Conservation (phyloP, 2,329 filamentous ascomycete species). For the Phyllosticta ampelicida region DNA sequence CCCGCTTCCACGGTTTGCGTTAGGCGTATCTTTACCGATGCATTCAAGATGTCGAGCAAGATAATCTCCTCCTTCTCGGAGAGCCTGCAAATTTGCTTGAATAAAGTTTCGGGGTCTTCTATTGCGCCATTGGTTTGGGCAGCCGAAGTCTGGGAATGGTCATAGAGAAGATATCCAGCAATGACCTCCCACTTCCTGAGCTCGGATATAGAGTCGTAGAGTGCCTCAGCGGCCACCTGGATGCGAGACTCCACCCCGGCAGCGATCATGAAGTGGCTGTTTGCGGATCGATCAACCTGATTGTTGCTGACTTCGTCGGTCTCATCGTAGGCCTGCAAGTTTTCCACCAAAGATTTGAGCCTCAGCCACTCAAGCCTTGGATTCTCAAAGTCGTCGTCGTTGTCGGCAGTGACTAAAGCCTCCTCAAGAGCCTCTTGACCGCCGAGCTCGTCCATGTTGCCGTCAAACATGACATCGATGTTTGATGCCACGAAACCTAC, state of each 20-base stretch:
- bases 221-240: slow-evolving; percentile 70
- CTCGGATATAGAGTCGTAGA: slow-evolving; percentile 73
- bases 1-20: slow-evolving; percentile 53
- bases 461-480: slow-evolving; percentile 69
- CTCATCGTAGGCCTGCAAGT: slow-evolving; percentile 68
- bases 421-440: slow-evolving; percentile 70
- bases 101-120: slow-evolving; percentile 49
- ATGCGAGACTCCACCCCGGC: slow-evolving; percentile 67
- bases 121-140: slow-evolving; percentile 42
- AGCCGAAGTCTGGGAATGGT: slow-evolving; percentile 55
- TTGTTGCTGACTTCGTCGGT: slow-evolving; percentile 48
- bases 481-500: slow-evolving; percentile 85
- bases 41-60: slow-evolving; percentile 75
- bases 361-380: slow-evolving; percentile 80
- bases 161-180: slow-evolving; percentile 82
- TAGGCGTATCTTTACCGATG: slow-evolving; percentile 66
- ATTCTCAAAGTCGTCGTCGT: slow-evolving; percentile 61
- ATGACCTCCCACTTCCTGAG: slow-evolving; percentile 80
- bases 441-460: slow-evolving; percentile 72
- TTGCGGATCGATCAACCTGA: slow-evolving; percentile 34
- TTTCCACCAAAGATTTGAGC: slow-evolving; percentile 80
- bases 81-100: slow-evolving; percentile 65
- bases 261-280: slow-evolving; percentile 45
- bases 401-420: slow-evolving; percentile 56
- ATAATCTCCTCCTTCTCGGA: slow-evolving; percentile 66